Base-by-base conservation (phyloP, 192 early-diverging fungal genomes). In the Allomyces javanicus region DNA sequence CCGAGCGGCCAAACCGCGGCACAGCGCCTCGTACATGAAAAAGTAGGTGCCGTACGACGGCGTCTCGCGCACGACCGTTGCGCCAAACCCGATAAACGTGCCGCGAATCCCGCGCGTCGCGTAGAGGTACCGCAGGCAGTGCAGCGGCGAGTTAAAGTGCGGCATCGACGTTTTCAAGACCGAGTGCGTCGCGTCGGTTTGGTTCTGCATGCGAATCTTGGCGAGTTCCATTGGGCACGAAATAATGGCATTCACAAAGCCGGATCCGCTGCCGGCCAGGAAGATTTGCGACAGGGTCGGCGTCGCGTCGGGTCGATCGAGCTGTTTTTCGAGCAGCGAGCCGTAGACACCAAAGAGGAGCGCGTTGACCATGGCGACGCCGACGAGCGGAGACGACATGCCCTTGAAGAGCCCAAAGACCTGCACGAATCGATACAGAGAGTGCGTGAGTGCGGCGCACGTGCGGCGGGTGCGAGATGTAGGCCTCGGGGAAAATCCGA, bases 161-260 rank as follows among this genome's bases (percentile, higher is more conserved):
- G 50, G 50, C 17, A 58, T 14, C 9, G 12, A 21, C 17, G 25
- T 43, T 64, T 40, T 64, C 19, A 43, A 14, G 63, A 40, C 63
- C 63, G 40, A 40, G 40, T 27, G 25, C 94, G 93, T 10, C 89
- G 50, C 50, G 50, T 58, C 50, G 50, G 50, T 58, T 12, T 58
- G 50, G 50, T 58, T 88, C 72, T 98, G 95, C 74, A 96, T 81
- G 40, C 87, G 83, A 65, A 90, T 87, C 71, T 98, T 98, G 55
- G 96, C 72, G n/a, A 98, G 73, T 69, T 98, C 95, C 3, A 98
- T 90, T 1, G 95, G 93, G 2, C 89, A 92, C 11, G 92, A 88
- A 23, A 96, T 75, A 22, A 90, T 76, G 63, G 82, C 84, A 67
- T 94, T 93, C 27, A 89, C 83, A 26, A 84, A 74, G 50, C 93